Conservation (phyloP, 345 rosid genomes). For the Pseudoturritis turrita region DNA sequence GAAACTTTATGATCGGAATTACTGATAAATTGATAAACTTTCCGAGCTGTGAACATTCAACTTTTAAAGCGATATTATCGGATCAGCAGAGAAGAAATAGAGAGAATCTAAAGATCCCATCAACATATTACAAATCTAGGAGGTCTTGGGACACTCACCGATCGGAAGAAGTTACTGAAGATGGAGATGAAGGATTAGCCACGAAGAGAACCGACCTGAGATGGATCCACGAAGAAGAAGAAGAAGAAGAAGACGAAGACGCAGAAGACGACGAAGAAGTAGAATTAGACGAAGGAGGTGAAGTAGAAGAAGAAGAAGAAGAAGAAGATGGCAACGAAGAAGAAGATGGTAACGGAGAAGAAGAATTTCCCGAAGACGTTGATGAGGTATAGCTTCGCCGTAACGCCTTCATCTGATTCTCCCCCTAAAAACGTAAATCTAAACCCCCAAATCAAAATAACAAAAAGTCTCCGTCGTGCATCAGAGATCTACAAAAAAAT, state of each 20-base stretch:
- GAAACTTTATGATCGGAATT: conserved; percentile 1
- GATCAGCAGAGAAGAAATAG: not conserved
- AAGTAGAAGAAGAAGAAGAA: conserved; percentile 39
- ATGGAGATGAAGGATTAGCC: conserved; percentile 82
- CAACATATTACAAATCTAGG: conserved; percentile 9
- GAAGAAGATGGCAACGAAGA: conserved; percentile 39
- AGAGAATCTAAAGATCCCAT: conserved; percentile 22
- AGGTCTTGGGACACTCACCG: conserved; percentile 55
- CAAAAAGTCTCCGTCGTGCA: not conserved
- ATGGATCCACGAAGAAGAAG: conserved; percentile 65
- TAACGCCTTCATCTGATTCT: conserved; percentile 73
- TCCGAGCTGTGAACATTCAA: not conserved
- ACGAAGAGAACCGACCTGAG: conserved; percentile 86
- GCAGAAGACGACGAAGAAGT: conserved; percentile 32
- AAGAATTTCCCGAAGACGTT: conserved; percentile 55
- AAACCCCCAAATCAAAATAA: not conserved
- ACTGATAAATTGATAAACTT: too few relatives aligned
- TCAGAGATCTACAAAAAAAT: conserved; percentile 4
- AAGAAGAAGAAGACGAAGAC: conserved; percentile 39
- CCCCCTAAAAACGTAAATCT: not conserved
- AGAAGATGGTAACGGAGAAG: conserved; percentile 47
- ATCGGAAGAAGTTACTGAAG: conserved; percentile 69
- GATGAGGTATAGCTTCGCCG: conserved; percentile 73
- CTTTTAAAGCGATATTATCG: not conserved
- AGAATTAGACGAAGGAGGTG: conserved; percentile 30